These are phyloP conservation scores for Penicillium simplicissimum DNA, from an alignment of 495 filamentous ascomycete species.

Conservation along the genomic window DNA sequence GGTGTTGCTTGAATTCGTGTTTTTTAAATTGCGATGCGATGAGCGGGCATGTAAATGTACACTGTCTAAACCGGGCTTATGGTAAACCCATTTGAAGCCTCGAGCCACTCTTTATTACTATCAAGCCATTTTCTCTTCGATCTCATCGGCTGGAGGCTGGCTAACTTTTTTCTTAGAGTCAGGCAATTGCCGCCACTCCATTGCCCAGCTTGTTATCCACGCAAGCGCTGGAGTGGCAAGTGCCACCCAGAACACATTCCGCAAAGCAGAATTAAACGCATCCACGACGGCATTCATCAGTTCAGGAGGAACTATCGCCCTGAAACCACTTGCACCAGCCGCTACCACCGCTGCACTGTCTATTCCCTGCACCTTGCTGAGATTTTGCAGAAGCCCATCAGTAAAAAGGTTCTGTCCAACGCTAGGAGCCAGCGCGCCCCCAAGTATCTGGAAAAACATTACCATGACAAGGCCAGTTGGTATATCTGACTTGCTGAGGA, in stretches of 20 bases:
- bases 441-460: slow-evolving; percentile 48
- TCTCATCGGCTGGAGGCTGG: neutral
- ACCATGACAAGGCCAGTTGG: slow-evolving; percentile 39
- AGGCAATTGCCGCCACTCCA: slow-evolving; percentile 12
- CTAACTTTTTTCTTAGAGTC: neutral
- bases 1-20: too few species aligned
- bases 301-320: slow-evolving; percentile 5
- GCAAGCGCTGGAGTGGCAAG: slow-evolving; percentile 15
- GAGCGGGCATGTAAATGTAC: too few species aligned
- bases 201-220: slow-evolving; percentile 8
- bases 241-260: slow-evolving; percentile 11
- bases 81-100: too few species aligned
- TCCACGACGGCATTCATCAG: slow-evolving; percentile 8
- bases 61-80: too few species aligned
- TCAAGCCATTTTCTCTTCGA: too few species aligned
- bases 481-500: slow-evolving; percentile 25
- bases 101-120: too few species aligned
- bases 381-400: slow-evolving; percentile 9
- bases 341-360: neutral
- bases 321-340: slow-evolving; percentile 15
- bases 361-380: slow-evolving; percentile 8
- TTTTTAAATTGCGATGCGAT: too few species aligned
- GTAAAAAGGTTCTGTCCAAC: slow-evolving; percentile 52
- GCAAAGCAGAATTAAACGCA: slow-evolving; percentile 8
- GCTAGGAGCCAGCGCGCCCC: slow-evolving; percentile 57